Evolutionary conservation across 768 basidiomycete genomes (phyloP), one percentile per base, ranked within the genome.

Genomic region (Pholiota microspora): DNA sequence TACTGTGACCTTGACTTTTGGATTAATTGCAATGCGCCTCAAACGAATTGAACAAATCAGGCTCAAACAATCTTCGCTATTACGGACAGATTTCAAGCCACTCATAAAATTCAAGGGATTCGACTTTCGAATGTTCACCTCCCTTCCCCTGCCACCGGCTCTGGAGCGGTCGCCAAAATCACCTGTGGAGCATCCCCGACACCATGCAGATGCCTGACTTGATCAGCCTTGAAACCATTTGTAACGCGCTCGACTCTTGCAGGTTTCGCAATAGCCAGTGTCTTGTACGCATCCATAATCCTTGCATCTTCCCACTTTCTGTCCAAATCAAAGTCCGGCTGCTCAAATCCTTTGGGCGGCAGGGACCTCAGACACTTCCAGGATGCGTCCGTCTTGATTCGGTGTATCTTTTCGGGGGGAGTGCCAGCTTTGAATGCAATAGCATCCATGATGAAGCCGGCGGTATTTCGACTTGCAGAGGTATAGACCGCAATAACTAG

Each of bases 361-460:
- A 42, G 49, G 7, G 45, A 49, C 16, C 31, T 62, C 21, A 54
- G 62, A 16, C 16, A 48, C 57, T 68, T 69, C 67, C 67, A 70
- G 10, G 54, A 50, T 2, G 32, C 49, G 28, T 68, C 65, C 5
- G 63, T 68, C 18, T 34, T 25, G 29, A 31, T 48, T 13, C 34
- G 18, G 16, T 27, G 23, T 31, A 18, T 48, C 15, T 48, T 18
- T 4, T 29, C 28, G 10, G 18, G n/a, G 16, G 15, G 18, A 7
- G 3, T 34, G n/a, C 5, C 15, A 31, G 51, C 53, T 18, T 56
- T 27, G 50, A 49, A 56, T 7, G 45, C 32, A 4, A 51, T 35
- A n/a, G 44, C 55, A 6, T 42, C 49, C 7, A 32, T 35, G 10
- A 56, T 35, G 13, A 55, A 38, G 7, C 49, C 56, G 6, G 46